Conservation (phyloP, 148 eudicot genomes). For the Heliamphora exappendiculata region DNA sequence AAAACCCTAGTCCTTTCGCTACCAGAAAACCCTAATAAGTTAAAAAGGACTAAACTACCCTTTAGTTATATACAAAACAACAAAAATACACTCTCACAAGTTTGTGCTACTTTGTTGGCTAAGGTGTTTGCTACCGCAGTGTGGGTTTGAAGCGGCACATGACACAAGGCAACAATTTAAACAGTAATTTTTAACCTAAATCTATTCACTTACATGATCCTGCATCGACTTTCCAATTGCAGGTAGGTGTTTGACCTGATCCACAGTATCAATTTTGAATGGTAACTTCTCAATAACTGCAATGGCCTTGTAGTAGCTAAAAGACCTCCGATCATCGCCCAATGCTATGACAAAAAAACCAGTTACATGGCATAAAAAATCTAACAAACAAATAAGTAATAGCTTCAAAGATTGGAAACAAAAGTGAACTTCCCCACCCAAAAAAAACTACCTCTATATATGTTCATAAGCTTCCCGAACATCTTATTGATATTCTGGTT, state of each 20-base stretch:
- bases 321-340: slow-evolving; percentile 94
- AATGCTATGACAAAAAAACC: slow-evolving; percentile 39
- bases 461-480: slow-evolving; percentile 80
- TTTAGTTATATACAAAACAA: too few relatives aligned
- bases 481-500: slow-evolving; percentile 68
- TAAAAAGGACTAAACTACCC: too few relatives aligned
- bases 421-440: neutral
- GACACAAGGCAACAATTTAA: neutral
- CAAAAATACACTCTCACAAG: too few relatives aligned
- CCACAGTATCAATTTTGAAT: slow-evolving; percentile 70
- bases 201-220: slow-evolving; percentile 72
- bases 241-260: slow-evolving; percentile 85
- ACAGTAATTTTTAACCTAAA: neutral
- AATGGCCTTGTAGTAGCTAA: slow-evolving; percentile 89
- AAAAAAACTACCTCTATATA: slow-evolving; percentile 62
- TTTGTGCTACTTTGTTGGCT: too few relatives aligned
- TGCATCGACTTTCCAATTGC: slow-evolving; percentile 82
- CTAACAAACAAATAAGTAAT: neutral
- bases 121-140: too few relatives aligned
- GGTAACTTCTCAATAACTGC: slow-evolving; percentile 90
- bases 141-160: too few relatives aligned
- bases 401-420: neutral
- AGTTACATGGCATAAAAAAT: slow-evolving; percentile 2
- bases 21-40: too few relatives aligned
- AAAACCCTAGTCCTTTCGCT: too few relatives aligned